Conservation (phyloP, 2,329 filamentous ascomycete genomes). For the Talaromyces sp. region DNA sequence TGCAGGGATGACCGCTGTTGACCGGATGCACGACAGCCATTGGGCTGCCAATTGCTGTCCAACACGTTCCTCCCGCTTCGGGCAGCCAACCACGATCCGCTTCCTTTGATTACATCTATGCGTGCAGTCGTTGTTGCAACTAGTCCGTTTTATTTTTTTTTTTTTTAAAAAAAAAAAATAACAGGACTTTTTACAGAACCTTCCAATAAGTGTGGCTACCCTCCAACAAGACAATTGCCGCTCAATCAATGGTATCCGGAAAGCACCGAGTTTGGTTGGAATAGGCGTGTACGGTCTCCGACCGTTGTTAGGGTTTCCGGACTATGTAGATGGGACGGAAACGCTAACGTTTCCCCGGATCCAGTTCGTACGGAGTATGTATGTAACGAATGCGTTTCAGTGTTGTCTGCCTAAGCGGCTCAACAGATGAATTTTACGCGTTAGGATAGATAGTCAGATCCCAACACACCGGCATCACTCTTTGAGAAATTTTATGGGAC, state of each 20-base stretch:
- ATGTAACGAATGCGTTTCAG: background rate
- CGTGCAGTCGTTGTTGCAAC: background rate
- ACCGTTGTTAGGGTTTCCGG: background rate
- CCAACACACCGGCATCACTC: background rate
- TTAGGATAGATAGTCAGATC: background rate
- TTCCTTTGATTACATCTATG: background rate
- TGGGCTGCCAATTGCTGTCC: constrained; percentile 11
- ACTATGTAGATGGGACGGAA: background rate
- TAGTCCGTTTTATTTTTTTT: too few relatives aligned
- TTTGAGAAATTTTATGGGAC: background rate
- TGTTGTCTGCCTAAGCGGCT: background rate
- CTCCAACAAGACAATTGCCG: background rate
- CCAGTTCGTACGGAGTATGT: background rate
- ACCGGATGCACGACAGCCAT: constrained; percentile 1
- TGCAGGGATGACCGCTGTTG: constrained; percentile 12
- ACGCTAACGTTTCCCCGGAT: background rate
- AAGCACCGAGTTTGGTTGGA: background rate
- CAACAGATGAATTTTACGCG: background rate
- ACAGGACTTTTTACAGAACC: background rate
- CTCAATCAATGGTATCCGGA: background rate
- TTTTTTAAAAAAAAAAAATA: too few relatives aligned
- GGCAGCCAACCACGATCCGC: constrained; percentile 9
- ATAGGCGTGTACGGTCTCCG: background rate
- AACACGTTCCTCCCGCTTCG: constrained; percentile 7
- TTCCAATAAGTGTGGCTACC: background rate